Evolutionary conservation across 169 alveolate genomes (phyloP).

Genomic region (Eimeria acervulina): DNA sequence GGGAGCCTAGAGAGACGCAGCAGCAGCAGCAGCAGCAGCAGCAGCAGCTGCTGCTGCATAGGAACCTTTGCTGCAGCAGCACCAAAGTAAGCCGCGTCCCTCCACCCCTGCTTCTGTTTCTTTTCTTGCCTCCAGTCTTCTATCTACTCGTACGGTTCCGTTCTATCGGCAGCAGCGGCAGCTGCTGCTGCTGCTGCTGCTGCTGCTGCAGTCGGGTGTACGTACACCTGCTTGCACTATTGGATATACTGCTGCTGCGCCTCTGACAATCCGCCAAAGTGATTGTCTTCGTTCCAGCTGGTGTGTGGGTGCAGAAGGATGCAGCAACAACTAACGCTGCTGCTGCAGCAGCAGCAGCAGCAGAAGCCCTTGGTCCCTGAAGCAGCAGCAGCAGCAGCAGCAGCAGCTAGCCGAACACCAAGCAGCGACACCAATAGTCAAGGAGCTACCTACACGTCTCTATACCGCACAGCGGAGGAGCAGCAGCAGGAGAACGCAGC

Average conservation of each 20-base stretch:
- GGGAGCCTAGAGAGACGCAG: constrained; percentile 11
- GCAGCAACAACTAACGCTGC: constrained; percentile 49
- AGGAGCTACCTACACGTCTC: constrained; percentile 1
- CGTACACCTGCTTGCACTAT: constrained; percentile 47
- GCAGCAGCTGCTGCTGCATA: constrained; percentile 9
- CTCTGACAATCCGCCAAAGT: not conserved
- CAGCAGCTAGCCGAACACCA: constrained; percentile 57
- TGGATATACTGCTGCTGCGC: not conserved
- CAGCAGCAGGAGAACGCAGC: constrained; percentile 22
- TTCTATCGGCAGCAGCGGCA: not conserved
- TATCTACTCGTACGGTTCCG: not conserved
- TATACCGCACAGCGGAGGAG: constrained; percentile 32
- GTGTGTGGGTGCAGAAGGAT: not conserved
- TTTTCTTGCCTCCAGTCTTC: not conserved
- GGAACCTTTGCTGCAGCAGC: constrained; percentile 24
- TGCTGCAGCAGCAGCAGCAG: constrained; percentile 59
- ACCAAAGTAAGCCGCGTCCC: constrained; percentile 31
- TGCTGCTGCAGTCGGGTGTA: constrained; percentile 14
- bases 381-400: constrained; percentile 63
- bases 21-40: constrained; percentile 46
- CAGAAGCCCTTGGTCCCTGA: not conserved
- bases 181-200: constrained; percentile 45
- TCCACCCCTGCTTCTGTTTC: not conserved
- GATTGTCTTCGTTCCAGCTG: not conserved
- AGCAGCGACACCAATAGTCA: constrained; percentile 45